Percentiles rank a stretch among this genome's conserved stretches.
phyloP scores from a whole-genome alignment of 176 grass and related monocot genomes.

The Eremochloa ophiuroides region DNA sequence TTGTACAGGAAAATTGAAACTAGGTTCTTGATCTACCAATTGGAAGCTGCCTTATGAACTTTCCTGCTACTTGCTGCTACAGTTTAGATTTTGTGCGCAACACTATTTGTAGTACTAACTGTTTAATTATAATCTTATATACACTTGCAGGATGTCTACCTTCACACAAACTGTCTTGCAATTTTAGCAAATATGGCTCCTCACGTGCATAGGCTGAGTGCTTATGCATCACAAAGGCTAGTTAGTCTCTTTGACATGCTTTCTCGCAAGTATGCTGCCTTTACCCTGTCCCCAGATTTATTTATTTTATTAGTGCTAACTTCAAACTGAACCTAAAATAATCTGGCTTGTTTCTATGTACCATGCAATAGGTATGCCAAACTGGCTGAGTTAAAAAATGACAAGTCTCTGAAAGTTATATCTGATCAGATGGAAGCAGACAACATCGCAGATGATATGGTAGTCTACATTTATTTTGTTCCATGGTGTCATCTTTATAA shows the following conservation, averaged over 20 bases:
- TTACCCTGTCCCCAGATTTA: slow-evolving; percentile 1
- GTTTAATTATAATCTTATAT: slow-evolving; percentile 27
- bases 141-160: slow-evolving; percentile 85
- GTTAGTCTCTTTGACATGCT: slow-evolving; percentile 99
- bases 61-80: background rate
- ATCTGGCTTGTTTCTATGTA: background rate
- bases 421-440: slow-evolving; percentile 70
- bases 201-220: slow-evolving; percentile 86
- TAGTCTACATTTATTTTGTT: slow-evolving; percentile 40
- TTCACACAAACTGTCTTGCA: slow-evolving; percentile 96
- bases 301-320: slow-evolving; percentile 9
- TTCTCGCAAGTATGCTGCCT: slow-evolving; percentile 79
- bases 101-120: background rate
- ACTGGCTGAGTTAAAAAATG: slow-evolving; percentile 96
- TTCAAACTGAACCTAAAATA: background rate
- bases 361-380: slow-evolving; percentile 77
- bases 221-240: slow-evolving; percentile 99
- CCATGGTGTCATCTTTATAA: background rate
- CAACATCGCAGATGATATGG: slow-evolving; percentile 82
- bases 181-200: slow-evolving; percentile 99
- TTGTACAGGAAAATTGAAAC: slow-evolving; percentile 2
- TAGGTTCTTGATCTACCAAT: background rate
- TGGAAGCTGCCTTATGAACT: background rate
- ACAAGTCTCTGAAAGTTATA: slow-evolving; percentile 62
- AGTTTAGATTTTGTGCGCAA: background rate